Conservation (phyloP, 2,329 filamentous ascomycete genomes). For the Penicillium corylophilum region DNA sequence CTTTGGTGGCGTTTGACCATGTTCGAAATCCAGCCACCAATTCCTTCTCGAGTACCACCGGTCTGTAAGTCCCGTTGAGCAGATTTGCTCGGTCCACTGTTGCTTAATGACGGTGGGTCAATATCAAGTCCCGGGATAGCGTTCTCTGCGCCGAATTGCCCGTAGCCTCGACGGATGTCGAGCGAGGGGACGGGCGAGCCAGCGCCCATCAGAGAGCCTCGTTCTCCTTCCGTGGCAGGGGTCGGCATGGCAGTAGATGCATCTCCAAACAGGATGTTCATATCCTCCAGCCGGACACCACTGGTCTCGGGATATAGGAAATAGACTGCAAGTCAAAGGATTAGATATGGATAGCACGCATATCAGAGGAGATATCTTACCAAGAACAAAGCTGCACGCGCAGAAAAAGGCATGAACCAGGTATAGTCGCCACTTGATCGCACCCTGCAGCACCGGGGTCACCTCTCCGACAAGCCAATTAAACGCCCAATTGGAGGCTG, state of each 20-base stretch:
- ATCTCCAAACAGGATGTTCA: conserved; percentile 93
- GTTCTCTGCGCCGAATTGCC: conserved; percentile 57
- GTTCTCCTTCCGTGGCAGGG: conserved; percentile 73
- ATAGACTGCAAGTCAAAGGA: conserved; percentile 64
- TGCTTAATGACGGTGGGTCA: conserved; percentile 67
- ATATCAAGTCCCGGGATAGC: conserved; percentile 80
- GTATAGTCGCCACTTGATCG: conserved; percentile 91
- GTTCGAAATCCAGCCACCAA: conserved; percentile 68
- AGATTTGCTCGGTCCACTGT: conserved; percentile 51
- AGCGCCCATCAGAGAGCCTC: conserved; percentile 74
- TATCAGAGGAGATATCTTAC: conserved; percentile 56
- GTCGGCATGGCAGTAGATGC: conserved; percentile 80
- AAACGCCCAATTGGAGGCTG: conserved; percentile 95
- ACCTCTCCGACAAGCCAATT: conserved; percentile 97
- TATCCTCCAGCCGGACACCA: conserved; percentile 91
- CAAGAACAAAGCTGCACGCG: conserved; percentile 89
- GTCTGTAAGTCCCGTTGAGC: conserved; percentile 35
- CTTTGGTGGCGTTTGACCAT: conserved; percentile 58
- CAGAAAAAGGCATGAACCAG: conserved; percentile 97
- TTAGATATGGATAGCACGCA: background rate
- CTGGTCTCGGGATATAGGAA: conserved; percentile 98
- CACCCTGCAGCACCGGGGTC: conserved; percentile 88
- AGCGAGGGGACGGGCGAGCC: conserved; percentile 79
- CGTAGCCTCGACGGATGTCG: conserved; percentile 58
- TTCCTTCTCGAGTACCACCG: conserved; percentile 50